Base-by-base conservation (phyloP, 106 monocot genomes). In the Platanthera zijinensis region DNA sequence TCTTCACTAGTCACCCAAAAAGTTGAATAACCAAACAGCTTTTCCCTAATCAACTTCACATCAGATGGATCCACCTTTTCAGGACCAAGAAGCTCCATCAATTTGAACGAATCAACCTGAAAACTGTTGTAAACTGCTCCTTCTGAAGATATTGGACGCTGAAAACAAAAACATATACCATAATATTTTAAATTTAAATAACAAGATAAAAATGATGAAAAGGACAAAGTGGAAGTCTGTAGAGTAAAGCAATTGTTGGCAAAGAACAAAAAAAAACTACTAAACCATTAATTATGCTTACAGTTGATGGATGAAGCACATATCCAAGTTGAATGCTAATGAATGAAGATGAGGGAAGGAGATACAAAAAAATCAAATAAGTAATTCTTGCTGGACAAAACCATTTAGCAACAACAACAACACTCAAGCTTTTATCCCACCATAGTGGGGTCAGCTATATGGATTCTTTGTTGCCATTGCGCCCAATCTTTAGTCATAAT, bases 1-100 rank as follows among this genome's bases (percentile, higher is more conserved):
- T 97, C 96, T 80, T 97, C 96, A 83, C 56, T 93, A 13, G 96
- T 97, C 48, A 91, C 85, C 93, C 93, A 97, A 71, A 97, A 97
- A 69, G 91, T 97, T 62, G 96, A 91, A 82, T 97, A 97, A 1
- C 96, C 96, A 77, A 97, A 97, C 57, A 97, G 91, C 19, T 88
- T 97, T 54, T 93, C 93, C 77, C 91, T 97, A 19, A 97, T 87
- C 6, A 89, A 83, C 83, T 97, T 91, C 79, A 97, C 91, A 72
- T 97, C 96, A 50, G 86, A 81, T 28, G 85, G 91, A 80, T 97
- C 96, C 46, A 97, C 96, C 69, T 91, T 97, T 75, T 97, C 96
- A 50, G 96, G 96, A 51, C 93, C 96, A 53, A 97, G 89, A 13
- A 97, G 93, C 78, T 97, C 96, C 89, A 89, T 83, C 49, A 97